Evolutionary conservation across 495 filamentous ascomycete species (phyloP).

Genomic region (Penicillium silybi): DNA sequence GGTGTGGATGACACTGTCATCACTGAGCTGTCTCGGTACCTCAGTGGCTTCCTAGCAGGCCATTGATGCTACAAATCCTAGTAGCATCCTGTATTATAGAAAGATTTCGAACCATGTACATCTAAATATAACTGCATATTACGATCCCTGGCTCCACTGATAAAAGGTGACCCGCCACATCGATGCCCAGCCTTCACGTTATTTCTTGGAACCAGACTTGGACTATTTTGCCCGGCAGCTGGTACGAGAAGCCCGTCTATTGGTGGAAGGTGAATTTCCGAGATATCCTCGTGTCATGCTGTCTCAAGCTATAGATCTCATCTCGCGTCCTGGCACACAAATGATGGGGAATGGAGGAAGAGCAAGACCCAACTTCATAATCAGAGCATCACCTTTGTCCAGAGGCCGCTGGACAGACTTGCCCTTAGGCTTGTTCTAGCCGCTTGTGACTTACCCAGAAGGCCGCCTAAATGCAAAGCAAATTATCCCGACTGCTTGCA

Average conservation of each 20-base stretch:
- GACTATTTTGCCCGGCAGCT: neutral
- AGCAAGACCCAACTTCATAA: neutral
- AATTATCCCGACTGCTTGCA: neutral
- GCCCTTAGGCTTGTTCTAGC: neutral
- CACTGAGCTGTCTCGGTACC: conserved; percentile 16
- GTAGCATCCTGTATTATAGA: neutral
- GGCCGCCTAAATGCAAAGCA: neutral
- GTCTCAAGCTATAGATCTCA: neutral
- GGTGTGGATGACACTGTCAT: conserved; percentile 11
- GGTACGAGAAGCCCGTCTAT: neutral
- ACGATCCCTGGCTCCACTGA: neutral
- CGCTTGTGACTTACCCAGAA: neutral
- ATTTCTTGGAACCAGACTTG: neutral
- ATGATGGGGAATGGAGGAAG: neutral
- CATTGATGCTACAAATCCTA: conserved; percentile 1
- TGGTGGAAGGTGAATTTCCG: conserved; percentile 13
- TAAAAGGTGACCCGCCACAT: neutral
- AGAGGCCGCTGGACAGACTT: neutral
- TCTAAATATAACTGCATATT: neutral
- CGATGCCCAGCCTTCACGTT: neutral
- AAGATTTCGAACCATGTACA: neutral
- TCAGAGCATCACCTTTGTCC: neutral
- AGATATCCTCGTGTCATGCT: neutral
- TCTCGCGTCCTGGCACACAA: neutral
- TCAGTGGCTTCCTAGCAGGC: conserved; percentile 19